These are phyloP conservation scores for Sugiyamaella qingdaonensis DNA, from an alignment of 805 yeast species.

Conservation along the genomic window DNA sequence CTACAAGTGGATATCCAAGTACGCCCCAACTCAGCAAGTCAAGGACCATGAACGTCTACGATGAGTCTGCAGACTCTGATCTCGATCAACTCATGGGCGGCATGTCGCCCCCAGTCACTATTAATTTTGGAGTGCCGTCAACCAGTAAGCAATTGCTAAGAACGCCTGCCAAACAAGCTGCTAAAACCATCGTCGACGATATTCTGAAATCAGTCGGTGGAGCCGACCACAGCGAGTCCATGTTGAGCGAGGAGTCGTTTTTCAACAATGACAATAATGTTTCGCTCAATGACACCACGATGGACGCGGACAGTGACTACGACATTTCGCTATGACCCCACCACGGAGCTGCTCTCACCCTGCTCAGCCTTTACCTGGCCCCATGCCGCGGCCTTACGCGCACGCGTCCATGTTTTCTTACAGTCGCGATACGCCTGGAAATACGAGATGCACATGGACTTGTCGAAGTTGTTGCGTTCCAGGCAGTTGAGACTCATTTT, in stretches of 20 bases:
- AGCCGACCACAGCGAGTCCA: constrained; percentile 15
- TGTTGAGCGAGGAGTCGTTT: constrained; percentile 9
- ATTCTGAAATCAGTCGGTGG: constrained; percentile 23
- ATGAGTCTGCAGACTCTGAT: constrained; percentile 18
- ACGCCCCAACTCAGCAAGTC: neutral
- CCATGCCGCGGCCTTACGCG: constrained; percentile 12
- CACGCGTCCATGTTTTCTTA: constrained; percentile 60
- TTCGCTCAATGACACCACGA: neutral
- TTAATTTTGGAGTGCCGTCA: constrained; percentile 16
- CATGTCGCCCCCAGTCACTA: constrained; percentile 26
- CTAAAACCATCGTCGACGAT: constrained; percentile 21
- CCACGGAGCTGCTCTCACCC: too few relatives aligned
- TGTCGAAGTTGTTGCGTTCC: constrained; percentile 70
- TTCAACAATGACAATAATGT: neutral
- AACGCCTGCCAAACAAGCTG: constrained; percentile 26
- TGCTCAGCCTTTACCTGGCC: neutral
- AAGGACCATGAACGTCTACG: neutral
- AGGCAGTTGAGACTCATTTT: constrained; percentile 83
- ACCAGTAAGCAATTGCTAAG: constrained; percentile 10
- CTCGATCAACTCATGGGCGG: constrained; percentile 20
- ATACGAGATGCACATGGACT: constrained; percentile 67
- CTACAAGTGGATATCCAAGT: constrained; percentile 2
- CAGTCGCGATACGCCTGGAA: constrained; percentile 94
- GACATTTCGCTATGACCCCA: constrained; percentile 2
- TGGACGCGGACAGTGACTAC: constrained; percentile 1